phyloP scores from a whole-genome alignment of 2,329 filamentous ascomycete species.

The Colletotrichum higginsianum region DNA sequence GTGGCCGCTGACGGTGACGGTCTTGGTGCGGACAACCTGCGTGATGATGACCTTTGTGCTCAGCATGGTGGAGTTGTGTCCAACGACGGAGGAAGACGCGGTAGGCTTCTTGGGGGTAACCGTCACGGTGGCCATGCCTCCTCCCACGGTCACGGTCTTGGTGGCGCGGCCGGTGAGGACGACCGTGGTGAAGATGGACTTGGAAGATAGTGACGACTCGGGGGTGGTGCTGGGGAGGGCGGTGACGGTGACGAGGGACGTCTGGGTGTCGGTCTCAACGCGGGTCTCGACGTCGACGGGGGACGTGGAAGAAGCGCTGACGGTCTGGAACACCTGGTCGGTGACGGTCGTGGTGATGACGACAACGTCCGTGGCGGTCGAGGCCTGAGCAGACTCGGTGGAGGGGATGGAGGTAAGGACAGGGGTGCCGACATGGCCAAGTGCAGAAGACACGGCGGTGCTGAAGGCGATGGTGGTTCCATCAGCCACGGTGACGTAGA shows the following conservation, averaged over 20 bases:
- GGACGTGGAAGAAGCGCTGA: constrained; percentile 15
- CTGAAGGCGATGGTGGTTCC: constrained; percentile 28
- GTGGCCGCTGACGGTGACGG: constrained; percentile 45
- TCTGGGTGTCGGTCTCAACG: constrained; percentile 10
- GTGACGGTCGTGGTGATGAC: constrained; percentile 28
- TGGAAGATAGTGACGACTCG: not conserved
- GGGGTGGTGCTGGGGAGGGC: constrained; percentile 15
- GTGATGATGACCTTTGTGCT: constrained; percentile 50
- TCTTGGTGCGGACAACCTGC: constrained; percentile 49
- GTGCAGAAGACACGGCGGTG: constrained; percentile 34
- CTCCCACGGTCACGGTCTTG: constrained; percentile 34
- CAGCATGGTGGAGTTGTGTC: constrained; percentile 42
- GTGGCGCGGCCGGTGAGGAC: constrained; percentile 37
- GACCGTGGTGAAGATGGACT: constrained; percentile 38
- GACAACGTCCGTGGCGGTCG: not conserved
- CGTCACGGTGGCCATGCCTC: constrained; percentile 26
- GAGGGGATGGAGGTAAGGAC: constrained; percentile 1
- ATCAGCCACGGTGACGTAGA: constrained; percentile 33
- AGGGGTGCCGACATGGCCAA: constrained; percentile 15
- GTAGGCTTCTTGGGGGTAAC: constrained; percentile 23
- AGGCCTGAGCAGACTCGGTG: constrained; percentile 10
- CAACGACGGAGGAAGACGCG: constrained; percentile 30
- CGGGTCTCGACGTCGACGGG: constrained; percentile 14
- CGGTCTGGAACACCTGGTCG: constrained; percentile 29
- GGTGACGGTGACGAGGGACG: constrained; percentile 8